Percentiles rank a stretch among this genome's conserved stretches.
Evolutionary conservation across 148 eudicot genomes (phyloP).

Genomic region (Cornus controversa): DNA sequence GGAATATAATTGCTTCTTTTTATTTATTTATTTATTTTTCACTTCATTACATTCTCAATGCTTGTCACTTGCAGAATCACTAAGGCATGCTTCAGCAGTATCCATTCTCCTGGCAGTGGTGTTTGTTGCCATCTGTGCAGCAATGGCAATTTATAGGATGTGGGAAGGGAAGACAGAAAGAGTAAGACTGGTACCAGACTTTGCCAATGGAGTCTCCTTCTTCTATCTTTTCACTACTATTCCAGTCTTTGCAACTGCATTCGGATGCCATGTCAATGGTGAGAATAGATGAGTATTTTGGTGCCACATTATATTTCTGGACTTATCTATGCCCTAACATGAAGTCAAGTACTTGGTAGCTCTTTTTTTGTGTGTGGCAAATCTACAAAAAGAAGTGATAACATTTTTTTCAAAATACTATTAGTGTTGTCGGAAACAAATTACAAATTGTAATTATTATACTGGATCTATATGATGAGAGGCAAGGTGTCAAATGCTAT

Average conservation of each 20-base stretch:
- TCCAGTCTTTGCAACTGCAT: slow-evolving; percentile 82
- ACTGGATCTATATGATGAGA: neutral
- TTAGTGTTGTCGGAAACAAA: neutral
- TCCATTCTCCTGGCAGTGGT: slow-evolving; percentile 79
- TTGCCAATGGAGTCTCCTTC: slow-evolving; percentile 44
- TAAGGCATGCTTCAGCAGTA: slow-evolving; percentile 79
- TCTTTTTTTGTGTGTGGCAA: neutral
- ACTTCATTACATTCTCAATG: slow-evolving; percentile 10
- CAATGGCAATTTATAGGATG: slow-evolving; percentile 72
- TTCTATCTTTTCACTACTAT: slow-evolving; percentile 73
- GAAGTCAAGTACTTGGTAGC: neutral
- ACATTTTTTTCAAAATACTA: neutral
- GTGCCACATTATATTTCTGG: neutral
- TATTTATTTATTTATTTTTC: too few species aligned
- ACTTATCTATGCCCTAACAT: neutral
- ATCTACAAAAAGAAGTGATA: neutral
- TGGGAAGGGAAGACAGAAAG: slow-evolving; percentile 62
- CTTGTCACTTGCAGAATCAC: slow-evolving; percentile 57
- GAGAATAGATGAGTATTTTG: slow-evolving; percentile 18
- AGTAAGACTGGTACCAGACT: slow-evolving; percentile 65
- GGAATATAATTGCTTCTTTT: neutral
- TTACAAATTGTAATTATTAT: neutral
- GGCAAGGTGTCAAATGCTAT: neutral
- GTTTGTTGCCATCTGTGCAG: slow-evolving; percentile 68
- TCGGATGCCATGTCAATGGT: slow-evolving; percentile 87